These are phyloP conservation scores for Pythium insidiosum DNA, from an alignment of 352 stramenopile species.

Conservation along the genomic window DNA sequence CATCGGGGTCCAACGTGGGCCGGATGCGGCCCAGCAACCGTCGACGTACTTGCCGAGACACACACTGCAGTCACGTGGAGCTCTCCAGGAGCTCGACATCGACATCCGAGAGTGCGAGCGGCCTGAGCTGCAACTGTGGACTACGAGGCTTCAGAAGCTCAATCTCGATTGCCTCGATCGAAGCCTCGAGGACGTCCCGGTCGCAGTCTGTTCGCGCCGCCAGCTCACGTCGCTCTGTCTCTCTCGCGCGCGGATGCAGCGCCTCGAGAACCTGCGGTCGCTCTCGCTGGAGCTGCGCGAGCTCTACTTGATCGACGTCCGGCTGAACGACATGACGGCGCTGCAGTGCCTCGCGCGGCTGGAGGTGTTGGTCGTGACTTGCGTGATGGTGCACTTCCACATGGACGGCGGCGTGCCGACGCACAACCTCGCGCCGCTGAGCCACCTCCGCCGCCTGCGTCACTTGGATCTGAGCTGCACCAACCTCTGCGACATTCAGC, in stretches of 20 bases:
- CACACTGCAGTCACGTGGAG: no score
- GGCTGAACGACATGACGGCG: background rate
- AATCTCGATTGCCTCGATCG: no score
- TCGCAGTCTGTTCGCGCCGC: background rate
- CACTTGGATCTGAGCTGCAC: slow-evolving; percentile 4
- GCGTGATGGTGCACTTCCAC: background rate
- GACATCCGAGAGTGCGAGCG: no score
- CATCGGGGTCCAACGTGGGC: no score
- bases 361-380: background rate
- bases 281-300: background rate
- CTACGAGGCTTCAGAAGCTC: no score
- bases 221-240: background rate
- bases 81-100: no score
- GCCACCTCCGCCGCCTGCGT: background rate
- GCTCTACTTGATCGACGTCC: slow-evolving; percentile 1
- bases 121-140: no score
- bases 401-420: background rate
- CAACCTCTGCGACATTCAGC: background rate
- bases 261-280: background rate
- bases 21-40: no score
- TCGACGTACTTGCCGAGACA: no score
- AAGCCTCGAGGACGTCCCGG: background rate
- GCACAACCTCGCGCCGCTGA: background rate
- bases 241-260: background rate
- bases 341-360: background rate